A percentile compares a stretch with the other conserved stretches of the same genome.
Evolutionary conservation across 2,329 filamentous ascomycete genomes (phyloP).

Genomic region (Claviceps sp.): DNA sequence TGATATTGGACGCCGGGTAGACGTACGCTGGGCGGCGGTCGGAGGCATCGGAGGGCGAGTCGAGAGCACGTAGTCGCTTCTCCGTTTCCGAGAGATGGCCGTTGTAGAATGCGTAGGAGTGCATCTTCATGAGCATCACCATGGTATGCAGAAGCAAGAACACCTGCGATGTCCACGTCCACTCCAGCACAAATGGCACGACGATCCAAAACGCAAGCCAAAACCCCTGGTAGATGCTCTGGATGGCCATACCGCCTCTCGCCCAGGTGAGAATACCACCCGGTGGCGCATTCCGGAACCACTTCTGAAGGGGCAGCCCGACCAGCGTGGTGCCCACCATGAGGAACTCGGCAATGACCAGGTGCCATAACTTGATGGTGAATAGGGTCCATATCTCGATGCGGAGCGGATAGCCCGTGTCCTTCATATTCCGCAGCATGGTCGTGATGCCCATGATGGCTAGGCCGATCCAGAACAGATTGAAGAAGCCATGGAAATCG

Average conservation of each 20-base stretch:
- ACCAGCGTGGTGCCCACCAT: conserved; percentile 71
- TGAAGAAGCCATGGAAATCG: conserved; percentile 95
- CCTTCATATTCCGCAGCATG: conserved; percentile 85
- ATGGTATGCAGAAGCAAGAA: conserved; percentile 87
- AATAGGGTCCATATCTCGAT: conserved; percentile 82
- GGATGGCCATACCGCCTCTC: conserved; percentile 63
- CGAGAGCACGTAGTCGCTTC: conserved; percentile 65
- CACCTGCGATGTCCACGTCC: conserved; percentile 96
- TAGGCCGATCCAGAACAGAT: conserved; percentile 93
- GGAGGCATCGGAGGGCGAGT: conserved; percentile 48
- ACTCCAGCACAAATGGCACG: conserved; percentile 72
- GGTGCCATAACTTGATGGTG: conserved; percentile 75
- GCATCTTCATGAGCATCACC: conserved; percentile 96
- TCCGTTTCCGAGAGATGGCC: conserved; percentile 85
- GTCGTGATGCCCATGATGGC: conserved; percentile 94
- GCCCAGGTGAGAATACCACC: conserved; percentile 55
- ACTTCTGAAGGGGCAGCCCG: conserved; percentile 58
- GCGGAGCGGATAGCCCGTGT: conserved; percentile 76
- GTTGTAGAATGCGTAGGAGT: conserved; percentile 97
- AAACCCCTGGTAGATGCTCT: conserved; percentile 64
- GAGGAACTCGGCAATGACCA: conserved; percentile 67
- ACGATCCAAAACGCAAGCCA: conserved; percentile 79
- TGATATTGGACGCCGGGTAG: conserved; percentile 53
- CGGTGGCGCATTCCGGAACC: conserved; percentile 42
- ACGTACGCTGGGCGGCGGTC: conserved; percentile 59